phyloP scores from a whole-genome alignment of 345 rosid species.

The Eucalyptus marginata region DNA sequence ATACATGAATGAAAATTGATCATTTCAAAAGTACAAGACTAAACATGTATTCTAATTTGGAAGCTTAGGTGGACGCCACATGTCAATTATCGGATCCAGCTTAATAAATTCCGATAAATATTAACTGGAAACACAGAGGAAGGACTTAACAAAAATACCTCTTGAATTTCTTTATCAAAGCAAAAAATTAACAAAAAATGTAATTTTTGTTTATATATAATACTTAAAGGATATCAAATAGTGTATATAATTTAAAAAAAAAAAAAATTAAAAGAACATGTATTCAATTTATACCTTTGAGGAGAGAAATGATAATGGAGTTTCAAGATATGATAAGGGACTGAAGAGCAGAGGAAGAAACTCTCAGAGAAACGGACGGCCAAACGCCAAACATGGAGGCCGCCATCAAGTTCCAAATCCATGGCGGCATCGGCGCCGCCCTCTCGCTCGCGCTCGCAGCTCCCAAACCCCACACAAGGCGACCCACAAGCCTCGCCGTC shows the following conservation, averaged over 20 bases:
- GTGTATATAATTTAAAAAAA: no score
- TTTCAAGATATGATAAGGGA: background rate
- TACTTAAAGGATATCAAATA: no score
- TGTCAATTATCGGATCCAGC: fast-evolving
- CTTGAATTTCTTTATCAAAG: no score
- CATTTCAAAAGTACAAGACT: background rate
- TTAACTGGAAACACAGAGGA: background rate
- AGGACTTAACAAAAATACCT: no score
- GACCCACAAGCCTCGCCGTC: background rate
- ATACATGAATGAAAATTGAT: background rate
- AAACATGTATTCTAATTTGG: background rate
- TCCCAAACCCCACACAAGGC: background rate
- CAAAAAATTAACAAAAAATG: no score
- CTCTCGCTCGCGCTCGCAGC: background rate
- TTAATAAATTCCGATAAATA: background rate
- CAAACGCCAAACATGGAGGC: background rate
- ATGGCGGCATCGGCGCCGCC: background rate
- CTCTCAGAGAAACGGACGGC: background rate
- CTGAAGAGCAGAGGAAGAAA: background rate
- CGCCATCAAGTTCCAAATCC: background rate
- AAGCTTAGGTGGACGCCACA: fast-evolving
- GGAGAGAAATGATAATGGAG: no score
- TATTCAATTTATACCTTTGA: no score
- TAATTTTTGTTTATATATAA: no score
- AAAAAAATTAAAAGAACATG: no score